These are phyloP conservation scores for Erysimum pusillum DNA, from an alignment of 441 rosid species.

Conservation along the genomic window DNA sequence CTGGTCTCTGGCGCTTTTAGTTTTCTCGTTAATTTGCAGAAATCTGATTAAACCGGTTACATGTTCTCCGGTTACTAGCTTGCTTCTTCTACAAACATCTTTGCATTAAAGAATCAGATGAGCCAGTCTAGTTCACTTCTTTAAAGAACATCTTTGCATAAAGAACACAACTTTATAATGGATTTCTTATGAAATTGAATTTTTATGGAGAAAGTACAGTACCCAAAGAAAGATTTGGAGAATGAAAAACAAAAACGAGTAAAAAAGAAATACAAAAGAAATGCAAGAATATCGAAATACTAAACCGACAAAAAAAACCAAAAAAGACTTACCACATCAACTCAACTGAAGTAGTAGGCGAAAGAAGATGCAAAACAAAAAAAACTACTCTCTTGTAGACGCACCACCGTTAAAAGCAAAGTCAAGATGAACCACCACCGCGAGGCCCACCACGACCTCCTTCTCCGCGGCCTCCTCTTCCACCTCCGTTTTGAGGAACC, in stretches of 20 bases:
- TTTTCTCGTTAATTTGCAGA: background rate
- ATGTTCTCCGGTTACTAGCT: background rate
- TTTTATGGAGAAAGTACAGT: conserved; percentile 29
- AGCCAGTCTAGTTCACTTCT: background rate
- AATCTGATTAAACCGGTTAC: background rate
- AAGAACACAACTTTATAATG: conserved; percentile 37
- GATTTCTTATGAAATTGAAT: conserved; percentile 42
- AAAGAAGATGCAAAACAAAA: conserved; percentile 23
- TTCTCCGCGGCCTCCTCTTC: conserved; percentile 68
- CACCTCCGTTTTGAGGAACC: conserved; percentile 71
- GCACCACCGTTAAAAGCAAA: conserved; percentile 15
- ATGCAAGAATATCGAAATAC: conserved; percentile 26
- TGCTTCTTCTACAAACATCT: no score
- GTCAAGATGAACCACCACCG: conserved; percentile 47
- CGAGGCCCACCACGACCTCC: conserved; percentile 44
- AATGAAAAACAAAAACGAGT: conserved; percentile 25
- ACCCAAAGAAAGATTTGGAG: conserved; percentile 25
- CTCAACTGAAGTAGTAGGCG: conserved; percentile 26
- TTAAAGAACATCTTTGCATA: background rate
- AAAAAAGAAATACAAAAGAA: background rate
- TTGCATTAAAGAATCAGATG: background rate
- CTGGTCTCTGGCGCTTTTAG: background rate
- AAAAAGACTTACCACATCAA: conserved; percentile 31
- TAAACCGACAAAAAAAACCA: conserved; percentile 26
- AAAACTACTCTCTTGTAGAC: conserved; percentile 35